Percentiles rank a stretch among this genome's conserved stretches.
These are phyloP conservation scores for Volutella citrinella DNA, from an alignment of 2,329 filamentous ascomycete genomes.

Conservation along the genomic window DNA sequence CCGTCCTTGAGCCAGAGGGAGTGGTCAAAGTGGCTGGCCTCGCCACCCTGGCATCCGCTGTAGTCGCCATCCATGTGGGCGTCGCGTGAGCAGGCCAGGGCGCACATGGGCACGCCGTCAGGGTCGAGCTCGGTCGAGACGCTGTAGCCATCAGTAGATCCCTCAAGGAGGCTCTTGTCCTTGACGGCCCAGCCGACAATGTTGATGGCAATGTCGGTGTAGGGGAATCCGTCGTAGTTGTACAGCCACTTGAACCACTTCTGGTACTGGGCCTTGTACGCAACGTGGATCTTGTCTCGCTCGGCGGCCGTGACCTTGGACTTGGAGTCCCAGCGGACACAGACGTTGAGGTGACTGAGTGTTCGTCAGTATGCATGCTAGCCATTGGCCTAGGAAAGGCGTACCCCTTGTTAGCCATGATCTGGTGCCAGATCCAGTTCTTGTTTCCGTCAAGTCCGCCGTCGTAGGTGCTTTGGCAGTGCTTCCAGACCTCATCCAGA, in stretches of 20 bases:
- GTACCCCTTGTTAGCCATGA: conserved; percentile 31
- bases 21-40: conserved; percentile 38
- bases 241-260: conserved; percentile 42
- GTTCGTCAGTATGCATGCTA: neutral
- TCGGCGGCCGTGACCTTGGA: conserved; percentile 33
- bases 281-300: conserved; percentile 33
- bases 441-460: conserved; percentile 17
- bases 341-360: conserved; percentile 23
- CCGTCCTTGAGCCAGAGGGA: conserved; percentile 45
- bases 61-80: conserved; percentile 43
- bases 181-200: conserved; percentile 43
- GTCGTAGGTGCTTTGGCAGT: conserved; percentile 14
- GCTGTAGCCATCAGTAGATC: conserved; percentile 31
- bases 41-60: conserved; percentile 30
- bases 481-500: conserved; percentile 15
- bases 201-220: conserved; percentile 33
- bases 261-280: conserved; percentile 33
- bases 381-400: conserved; percentile 5
- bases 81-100: conserved; percentile 35
- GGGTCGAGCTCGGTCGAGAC: conserved; percentile 40
- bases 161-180: conserved; percentile 34
- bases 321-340: conserved; percentile 42
- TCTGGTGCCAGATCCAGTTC: conserved; percentile 30
- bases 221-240: conserved; percentile 42
- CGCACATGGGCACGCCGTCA: conserved; percentile 39